phyloP scores from a whole-genome alignment of 495 filamentous ascomycete species.

The Cairneyella variabilis region DNA sequence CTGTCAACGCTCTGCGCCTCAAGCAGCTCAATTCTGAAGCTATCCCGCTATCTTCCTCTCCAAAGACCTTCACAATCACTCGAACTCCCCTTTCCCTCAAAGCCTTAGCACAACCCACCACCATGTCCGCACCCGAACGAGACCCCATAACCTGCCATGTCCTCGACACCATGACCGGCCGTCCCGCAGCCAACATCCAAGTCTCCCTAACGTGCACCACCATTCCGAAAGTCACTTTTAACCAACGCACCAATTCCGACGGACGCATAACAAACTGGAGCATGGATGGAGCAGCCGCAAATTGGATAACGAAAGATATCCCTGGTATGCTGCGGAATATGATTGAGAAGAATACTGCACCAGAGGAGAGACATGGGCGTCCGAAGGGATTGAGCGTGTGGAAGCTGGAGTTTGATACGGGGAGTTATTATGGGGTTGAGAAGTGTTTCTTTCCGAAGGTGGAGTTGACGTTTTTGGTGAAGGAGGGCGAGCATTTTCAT shows the following conservation, averaged over 20 bases:
- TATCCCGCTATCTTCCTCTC: no score
- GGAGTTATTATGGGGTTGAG: slow-evolving; percentile 68
- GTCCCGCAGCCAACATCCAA: slow-evolving; percentile 72
- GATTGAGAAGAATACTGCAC: slow-evolving; percentile 16
- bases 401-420: slow-evolving; percentile 76
- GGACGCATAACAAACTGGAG: slow-evolving; percentile 79
- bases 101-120: no score
- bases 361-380: slow-evolving; percentile 29
- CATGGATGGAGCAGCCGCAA: slow-evolving; percentile 16
- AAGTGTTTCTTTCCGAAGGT: slow-evolving; percentile 91
- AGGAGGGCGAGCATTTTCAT: slow-evolving; percentile 78
- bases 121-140: slow-evolving; percentile 11
- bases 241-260: slow-evolving; percentile 73
- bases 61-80: no score
- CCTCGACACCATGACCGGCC: slow-evolving; percentile 55
- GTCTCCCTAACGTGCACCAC: slow-evolving; percentile 69
- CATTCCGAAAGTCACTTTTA: slow-evolving; percentile 24
- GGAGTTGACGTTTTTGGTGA: slow-evolving; percentile 77
- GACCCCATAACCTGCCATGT: slow-evolving; percentile 60
- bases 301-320: slow-evolving; percentile 32
- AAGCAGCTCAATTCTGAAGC: no score
- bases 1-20: no score
- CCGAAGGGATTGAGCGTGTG: slow-evolving; percentile 50
- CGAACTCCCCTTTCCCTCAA: no score
- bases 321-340: slow-evolving; percentile 34